These are phyloP conservation scores for Cymbopogon flexuosus DNA, from an alignment of 202 grass and related monocot genomes.

Conservation along the genomic window DNA sequence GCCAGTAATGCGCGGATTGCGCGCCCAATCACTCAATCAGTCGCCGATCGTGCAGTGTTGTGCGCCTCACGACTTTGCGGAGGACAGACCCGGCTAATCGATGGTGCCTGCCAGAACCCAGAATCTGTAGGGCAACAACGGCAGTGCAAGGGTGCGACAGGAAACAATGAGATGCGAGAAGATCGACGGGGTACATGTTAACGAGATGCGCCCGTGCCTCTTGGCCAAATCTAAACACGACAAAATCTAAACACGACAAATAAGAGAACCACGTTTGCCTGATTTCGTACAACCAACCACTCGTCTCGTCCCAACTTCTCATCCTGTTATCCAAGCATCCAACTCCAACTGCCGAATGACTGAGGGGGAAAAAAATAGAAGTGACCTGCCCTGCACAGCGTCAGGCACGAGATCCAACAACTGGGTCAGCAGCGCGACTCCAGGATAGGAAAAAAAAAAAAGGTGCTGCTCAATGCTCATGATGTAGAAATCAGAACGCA, in stretches of 20 bases:
- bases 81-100: background rate
- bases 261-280: too few species aligned
- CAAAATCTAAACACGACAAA: too few species aligned
- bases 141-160: too few species aligned
- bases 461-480: background rate
- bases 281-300: background rate
- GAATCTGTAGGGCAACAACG: background rate
- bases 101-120: background rate
- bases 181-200: background rate
- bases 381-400: too few species aligned
- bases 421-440: background rate
- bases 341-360: background rate
- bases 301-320: background rate
- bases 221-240: too few species aligned
- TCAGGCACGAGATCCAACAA: background rate
- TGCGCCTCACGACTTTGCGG: conserved; percentile 13
- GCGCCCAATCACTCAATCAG: background rate
- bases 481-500: background rate
- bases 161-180: background rate
- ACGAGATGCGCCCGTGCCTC: background rate
- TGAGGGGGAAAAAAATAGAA: background rate
- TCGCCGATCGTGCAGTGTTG: background rate
- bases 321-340: background rate
- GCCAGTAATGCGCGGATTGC: background rate
- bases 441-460: background rate